A percentile compares a stretch with the other conserved stretches of the same genome.
phyloP scores from a whole-genome alignment of 2,329 filamentous ascomycete species.

The Fusarium sp. region DNA sequence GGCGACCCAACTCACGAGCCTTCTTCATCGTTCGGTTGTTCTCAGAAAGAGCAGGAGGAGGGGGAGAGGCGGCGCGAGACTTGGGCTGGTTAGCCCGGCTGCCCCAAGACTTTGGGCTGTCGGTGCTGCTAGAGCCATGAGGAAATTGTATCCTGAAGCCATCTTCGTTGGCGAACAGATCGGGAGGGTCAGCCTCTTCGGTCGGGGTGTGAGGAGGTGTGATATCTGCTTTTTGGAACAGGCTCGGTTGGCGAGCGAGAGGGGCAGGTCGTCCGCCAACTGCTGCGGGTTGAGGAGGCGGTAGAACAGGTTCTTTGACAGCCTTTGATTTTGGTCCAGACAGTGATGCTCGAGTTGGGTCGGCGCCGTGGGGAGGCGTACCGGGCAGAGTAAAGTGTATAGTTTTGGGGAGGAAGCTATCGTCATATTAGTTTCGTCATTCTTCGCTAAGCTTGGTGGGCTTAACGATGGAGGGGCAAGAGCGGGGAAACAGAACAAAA shows the following conservation, averaged over 20 bases:
- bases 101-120: conserved; percentile 83
- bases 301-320: conserved; percentile 1
- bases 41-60: conserved; percentile 82
- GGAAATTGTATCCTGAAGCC: conserved; percentile 69
- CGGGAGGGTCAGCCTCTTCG: conserved; percentile 58
- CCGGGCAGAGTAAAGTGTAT: conserved; percentile 83
- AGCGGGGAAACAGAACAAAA: conserved; percentile 30
- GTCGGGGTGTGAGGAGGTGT: conserved; percentile 69
- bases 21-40: conserved; percentile 71
- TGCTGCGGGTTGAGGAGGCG: conserved; percentile 11
- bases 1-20: conserved; percentile 68
- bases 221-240: conserved; percentile 65
- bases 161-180: conserved; percentile 71
- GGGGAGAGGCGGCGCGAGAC: conserved; percentile 78
- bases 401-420: conserved; percentile 91
- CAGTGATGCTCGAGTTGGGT: conserved; percentile 48
- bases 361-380: conserved; percentile 59
- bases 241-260: conserved; percentile 62
- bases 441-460: conserved; percentile 24
- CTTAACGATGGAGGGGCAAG: conserved; percentile 23
- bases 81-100: conserved; percentile 80
- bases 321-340: conserved; percentile 45
- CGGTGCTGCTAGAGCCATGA: conserved; percentile 68
- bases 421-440: conserved; percentile 31
- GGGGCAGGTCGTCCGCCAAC: conserved; percentile 45